phyloP scores from a whole-genome alignment of 768 basidiomycete species.

The Rhodotorula kratochvilovae region DNA sequence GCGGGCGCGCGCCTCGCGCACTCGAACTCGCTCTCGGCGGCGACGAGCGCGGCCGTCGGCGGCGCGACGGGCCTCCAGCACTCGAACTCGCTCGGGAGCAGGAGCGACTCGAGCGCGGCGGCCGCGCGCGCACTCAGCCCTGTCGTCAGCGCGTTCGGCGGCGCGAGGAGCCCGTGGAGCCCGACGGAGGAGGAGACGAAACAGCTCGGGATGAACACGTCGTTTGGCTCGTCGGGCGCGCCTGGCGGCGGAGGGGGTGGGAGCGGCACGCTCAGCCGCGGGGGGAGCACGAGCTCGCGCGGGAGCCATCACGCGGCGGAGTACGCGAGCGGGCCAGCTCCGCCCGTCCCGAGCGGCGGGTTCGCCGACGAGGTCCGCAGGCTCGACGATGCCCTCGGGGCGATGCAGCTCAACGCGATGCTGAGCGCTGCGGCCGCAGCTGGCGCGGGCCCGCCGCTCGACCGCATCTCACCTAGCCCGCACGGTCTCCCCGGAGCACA shows the following conservation, averaged over 20 bases:
- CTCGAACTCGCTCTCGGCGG: constrained; percentile 22
- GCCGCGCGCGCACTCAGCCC: constrained; percentile 16
- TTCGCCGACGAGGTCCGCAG: constrained; percentile 8
- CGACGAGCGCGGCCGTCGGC: background rate
- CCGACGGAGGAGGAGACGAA: constrained; percentile 38
- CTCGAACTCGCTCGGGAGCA: constrained; percentile 21
- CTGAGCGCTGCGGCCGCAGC: background rate
- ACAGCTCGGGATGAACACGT: constrained; percentile 15
- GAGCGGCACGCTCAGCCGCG: constrained; percentile 27
- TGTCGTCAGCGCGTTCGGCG: constrained; percentile 16
- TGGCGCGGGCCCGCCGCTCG: background rate
- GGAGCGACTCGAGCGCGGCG: background rate
- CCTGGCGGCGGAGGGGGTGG: background rate
- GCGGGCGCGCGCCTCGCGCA: background rate
- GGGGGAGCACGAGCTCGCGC: constrained; percentile 24
- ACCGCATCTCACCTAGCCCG: constrained; percentile 3
- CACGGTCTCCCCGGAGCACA: background rate
- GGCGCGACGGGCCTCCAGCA: constrained; percentile 1
- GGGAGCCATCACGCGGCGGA: constrained; percentile 1
- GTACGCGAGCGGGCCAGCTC: background rate
- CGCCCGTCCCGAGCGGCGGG: background rate
- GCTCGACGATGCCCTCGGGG: constrained; percentile 17
- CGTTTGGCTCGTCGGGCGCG: background rate
- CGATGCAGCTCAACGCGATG: constrained; percentile 15
- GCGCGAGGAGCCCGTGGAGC: constrained; percentile 35